Percentiles rank a stretch among this genome's conserved stretches.
Conservation (phyloP, 371 early-diverging fungal species). For the Mortierella sp. region DNA sequence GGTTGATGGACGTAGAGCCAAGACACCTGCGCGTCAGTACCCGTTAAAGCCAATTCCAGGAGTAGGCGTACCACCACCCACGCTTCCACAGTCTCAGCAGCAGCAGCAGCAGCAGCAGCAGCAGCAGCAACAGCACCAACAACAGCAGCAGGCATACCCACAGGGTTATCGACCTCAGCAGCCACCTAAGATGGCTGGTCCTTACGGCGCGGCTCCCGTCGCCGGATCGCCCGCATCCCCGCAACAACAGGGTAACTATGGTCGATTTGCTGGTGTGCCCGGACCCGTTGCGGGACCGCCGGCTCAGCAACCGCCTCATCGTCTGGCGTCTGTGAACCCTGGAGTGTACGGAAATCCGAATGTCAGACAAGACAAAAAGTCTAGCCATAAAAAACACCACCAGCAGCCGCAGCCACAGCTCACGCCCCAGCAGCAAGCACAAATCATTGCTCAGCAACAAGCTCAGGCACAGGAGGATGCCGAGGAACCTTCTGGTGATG, state of each 20-base stretch:
- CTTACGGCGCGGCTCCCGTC: slow-evolving; percentile 23
- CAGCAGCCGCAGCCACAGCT: slow-evolving; percentile 36
- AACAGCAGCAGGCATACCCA: slow-evolving; percentile 10
- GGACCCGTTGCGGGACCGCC: slow-evolving; percentile 25
- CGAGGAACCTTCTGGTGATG: slow-evolving; percentile 64
- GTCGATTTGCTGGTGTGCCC: slow-evolving; percentile 15
- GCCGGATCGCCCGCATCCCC: slow-evolving; percentile 32
- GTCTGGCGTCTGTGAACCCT: slow-evolving; percentile 25
- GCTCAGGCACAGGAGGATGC: slow-evolving; percentile 52
- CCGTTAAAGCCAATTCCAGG: slow-evolving; percentile 45
- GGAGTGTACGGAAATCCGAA: slow-evolving; percentile 29
- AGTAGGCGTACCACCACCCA: slow-evolving; percentile 5
- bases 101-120: background rate
- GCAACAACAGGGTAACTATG: slow-evolving; percentile 31
- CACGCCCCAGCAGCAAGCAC: slow-evolving; percentile 38
- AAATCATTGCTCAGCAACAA: slow-evolving; percentile 37
- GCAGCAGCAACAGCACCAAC: slow-evolving; percentile 15
- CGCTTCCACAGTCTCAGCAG: slow-evolving; percentile 1
- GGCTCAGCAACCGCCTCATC: slow-evolving; percentile 29
- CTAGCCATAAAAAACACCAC: slow-evolving; percentile 45
- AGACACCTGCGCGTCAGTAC: slow-evolving; percentile 40
- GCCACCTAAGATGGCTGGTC: slow-evolving; percentile 28
- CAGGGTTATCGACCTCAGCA: slow-evolving; percentile 27
- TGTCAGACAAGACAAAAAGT: slow-evolving; percentile 31
- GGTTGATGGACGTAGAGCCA: slow-evolving; percentile 44